These are phyloP conservation scores for Teratosphaeria pseudoeucalypti DNA, from an alignment of 2,329 filamentous ascomycete genomes.

Conservation along the genomic window DNA sequence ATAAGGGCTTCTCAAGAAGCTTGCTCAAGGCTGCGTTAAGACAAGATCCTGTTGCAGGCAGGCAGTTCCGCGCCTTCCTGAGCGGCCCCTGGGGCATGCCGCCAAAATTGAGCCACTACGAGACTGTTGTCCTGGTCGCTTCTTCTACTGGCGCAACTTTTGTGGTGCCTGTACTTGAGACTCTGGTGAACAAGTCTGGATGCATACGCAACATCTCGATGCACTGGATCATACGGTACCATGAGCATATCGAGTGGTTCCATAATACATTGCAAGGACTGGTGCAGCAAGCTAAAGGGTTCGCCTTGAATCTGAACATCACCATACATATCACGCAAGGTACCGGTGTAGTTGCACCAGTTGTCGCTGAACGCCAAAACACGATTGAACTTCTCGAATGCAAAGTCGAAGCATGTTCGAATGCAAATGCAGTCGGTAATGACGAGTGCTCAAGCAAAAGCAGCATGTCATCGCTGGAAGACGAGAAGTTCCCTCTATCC, in stretches of 20 bases:
- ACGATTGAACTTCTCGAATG: neutral
- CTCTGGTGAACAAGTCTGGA: conserved; percentile 36
- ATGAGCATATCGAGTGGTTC: conserved; percentile 17
- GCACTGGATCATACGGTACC: conserved; percentile 20
- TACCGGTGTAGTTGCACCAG: neutral
- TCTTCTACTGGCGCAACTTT: conserved; percentile 52
- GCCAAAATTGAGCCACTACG: conserved; percentile 44
- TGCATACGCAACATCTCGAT: conserved; percentile 17
- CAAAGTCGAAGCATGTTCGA: conserved; percentile 29
- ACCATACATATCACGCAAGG: conserved; percentile 42
- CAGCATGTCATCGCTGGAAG: neutral
- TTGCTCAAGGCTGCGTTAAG: conserved; percentile 15
- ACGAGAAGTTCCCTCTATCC: conserved; percentile 11
- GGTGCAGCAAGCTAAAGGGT: conserved; percentile 6
- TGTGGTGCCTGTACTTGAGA: conserved; percentile 45
- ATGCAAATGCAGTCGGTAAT: conserved; percentile 8
- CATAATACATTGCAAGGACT: conserved; percentile 6
- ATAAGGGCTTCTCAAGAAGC: conserved; percentile 19
- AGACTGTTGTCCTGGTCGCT: conserved; percentile 49
- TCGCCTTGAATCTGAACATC: conserved; percentile 38
- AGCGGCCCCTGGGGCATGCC: conserved; percentile 23
- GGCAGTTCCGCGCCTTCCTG: conserved; percentile 15
- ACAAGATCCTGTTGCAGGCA: neutral
- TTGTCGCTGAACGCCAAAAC: neutral
- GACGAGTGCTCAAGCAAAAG: neutral